Evolutionary conservation across 192 early-diverging fungal species (phyloP).

Genomic region (Backusella parvicylindrica): DNA sequence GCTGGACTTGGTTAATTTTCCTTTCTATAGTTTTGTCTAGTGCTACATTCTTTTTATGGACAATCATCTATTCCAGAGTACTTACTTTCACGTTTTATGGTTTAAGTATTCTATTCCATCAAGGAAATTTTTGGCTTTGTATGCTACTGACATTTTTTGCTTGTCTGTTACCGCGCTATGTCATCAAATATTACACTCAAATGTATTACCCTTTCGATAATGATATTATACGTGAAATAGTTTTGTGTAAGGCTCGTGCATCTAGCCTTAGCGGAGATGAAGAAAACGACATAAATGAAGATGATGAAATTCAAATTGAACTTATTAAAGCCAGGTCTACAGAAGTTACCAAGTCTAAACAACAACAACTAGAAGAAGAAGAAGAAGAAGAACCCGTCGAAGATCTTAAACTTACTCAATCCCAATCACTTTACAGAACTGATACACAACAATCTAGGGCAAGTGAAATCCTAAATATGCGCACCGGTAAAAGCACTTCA

Average conservation of each 20-base stretch:
- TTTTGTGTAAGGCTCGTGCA: conserved; percentile 8
- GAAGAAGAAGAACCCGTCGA: background rate
- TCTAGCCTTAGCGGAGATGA: conserved; percentile 5
- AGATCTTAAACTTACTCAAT: background rate
- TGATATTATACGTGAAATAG: conserved; percentile 86
- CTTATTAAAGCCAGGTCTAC: background rate
- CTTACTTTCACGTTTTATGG: conserved; percentile 24
- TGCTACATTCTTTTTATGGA: conserved; percentile 55
- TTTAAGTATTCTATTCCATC: conserved; percentile 50
- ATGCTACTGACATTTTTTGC: conserved; percentile 52
- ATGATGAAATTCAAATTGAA: background rate
- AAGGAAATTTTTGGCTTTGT: conserved; percentile 66
- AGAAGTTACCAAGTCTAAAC: background rate
- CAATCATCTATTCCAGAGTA: conserved; percentile 51
- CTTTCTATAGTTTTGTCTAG: conserved; percentile 44
- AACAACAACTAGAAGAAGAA: too few species aligned
- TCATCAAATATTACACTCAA: conserved; percentile 64
- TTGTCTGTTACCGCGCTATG: conserved; percentile 76
- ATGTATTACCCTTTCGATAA: conserved; percentile 76
- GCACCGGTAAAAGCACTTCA: conserved; percentile 37
- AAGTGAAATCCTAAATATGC: conserved; percentile 35
- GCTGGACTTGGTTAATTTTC: conserved; percentile 71
- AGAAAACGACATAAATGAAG: conserved; percentile 13
- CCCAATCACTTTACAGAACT: background rate
- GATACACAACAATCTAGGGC: background rate